phyloP scores from a whole-genome alignment of 169 alveolate species.

The Miamiensis avidus region DNA sequence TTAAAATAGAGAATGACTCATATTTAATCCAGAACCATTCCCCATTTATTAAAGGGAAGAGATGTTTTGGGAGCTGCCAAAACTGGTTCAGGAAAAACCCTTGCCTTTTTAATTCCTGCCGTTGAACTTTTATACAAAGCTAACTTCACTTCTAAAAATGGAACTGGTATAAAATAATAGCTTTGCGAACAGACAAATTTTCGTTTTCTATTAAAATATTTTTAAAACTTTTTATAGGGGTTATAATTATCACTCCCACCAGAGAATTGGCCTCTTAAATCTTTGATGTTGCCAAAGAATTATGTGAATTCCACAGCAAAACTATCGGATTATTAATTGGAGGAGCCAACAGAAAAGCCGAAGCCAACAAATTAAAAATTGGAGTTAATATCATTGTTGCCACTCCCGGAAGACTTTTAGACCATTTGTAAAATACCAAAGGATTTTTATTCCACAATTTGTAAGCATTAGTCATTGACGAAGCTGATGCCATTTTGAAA shows the following conservation, averaged over 20 bases:
- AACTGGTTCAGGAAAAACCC: conserved; percentile 99
- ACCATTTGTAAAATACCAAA: conserved; percentile 98
- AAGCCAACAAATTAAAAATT: conserved; percentile 94
- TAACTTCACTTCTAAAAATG: conserved; percentile 92
- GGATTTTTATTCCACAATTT: conserved; percentile 96
- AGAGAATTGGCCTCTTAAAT: conserved; percentile 98
- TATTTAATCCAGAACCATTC: conserved; percentile 97
- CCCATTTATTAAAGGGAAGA: conserved; percentile 95
- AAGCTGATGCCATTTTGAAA: conserved; percentile 98
- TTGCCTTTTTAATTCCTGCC: conserved; percentile 98
- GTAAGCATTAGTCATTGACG: conserved; percentile 96
- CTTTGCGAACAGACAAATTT: conserved; percentile 2
- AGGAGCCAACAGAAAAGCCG: conserved; percentile 97
- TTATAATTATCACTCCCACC: conserved; percentile 95
- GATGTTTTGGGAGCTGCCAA: conserved; percentile 98
- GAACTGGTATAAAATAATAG: conserved; percentile 87
- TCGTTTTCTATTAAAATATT: too few relatives aligned
- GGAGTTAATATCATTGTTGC: conserved; percentile 97
- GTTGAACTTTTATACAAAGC: conserved; percentile 94
- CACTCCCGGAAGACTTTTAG: conserved; percentile 98
- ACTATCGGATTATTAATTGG: conserved; percentile 99
- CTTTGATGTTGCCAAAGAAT: conserved; percentile 95
- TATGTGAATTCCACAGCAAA: conserved; percentile 92
- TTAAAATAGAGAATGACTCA: conserved; percentile 87
- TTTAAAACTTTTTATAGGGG: neutral